Evolutionary conservation across 805 yeast genomes (phyloP).

Genomic region (Diddensiella transvaalensis): DNA sequence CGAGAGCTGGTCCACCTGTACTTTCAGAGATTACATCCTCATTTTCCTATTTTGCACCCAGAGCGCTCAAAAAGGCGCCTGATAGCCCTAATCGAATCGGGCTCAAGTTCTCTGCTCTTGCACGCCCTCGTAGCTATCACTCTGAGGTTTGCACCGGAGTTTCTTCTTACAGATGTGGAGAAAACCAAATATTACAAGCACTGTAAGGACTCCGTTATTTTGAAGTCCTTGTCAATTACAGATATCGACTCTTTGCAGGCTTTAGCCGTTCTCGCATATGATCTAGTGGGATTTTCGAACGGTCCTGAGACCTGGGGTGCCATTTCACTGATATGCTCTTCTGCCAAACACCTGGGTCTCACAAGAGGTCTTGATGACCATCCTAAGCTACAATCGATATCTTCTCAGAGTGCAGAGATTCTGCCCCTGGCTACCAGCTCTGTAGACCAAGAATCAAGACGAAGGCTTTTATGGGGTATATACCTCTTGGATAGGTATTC

Average conservation of each 20-base stretch:
- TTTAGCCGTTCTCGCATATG: slow-evolving; percentile 24
- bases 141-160: slow-evolving; percentile 19
- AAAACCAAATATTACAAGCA: slow-evolving; percentile 16
- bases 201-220: slow-evolving; percentile 24
- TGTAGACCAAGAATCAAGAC: slow-evolving; percentile 23
- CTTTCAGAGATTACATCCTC: slow-evolving; percentile 74
- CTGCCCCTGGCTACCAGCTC: slow-evolving; percentile 15
- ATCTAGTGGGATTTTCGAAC: slow-evolving; percentile 27
- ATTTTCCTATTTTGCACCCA: slow-evolving; percentile 70
- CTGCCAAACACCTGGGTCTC: slow-evolving; percentile 20
- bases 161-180: slow-evolving; percentile 9
- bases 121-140: slow-evolving; percentile 24
- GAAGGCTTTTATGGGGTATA: slow-evolving; percentile 29
- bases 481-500: slow-evolving; percentile 25
- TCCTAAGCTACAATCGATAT: slow-evolving; percentile 5
- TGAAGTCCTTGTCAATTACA: slow-evolving; percentile 22
- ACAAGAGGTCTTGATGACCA: slow-evolving; percentile 10
- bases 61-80: slow-evolving; percentile 13
- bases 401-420: slow-evolving; percentile 14
- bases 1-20: slow-evolving; percentile 59
- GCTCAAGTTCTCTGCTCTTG: slow-evolving; percentile 14
- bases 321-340: slow-evolving; percentile 25
- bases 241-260: slow-evolving; percentile 26
- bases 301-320: slow-evolving; percentile 31
- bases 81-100: background rate